Conservation (phyloP, 257 asterid genomes). For the Fraxinus pennsylvanica region DNA sequence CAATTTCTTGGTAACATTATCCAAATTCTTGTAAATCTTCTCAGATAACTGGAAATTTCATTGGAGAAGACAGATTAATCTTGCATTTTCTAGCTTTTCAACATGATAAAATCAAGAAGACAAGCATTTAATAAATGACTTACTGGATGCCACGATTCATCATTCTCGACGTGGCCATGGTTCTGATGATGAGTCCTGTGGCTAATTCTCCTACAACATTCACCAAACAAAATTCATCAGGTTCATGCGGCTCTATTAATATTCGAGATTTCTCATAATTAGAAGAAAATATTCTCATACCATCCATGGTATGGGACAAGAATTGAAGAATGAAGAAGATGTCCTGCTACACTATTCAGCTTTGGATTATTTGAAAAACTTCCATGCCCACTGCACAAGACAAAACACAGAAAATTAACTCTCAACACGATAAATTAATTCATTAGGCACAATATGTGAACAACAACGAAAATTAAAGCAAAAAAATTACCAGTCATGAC, state of each 20-base stretch:
- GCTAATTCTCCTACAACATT: conserved; percentile 76
- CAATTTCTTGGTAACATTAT: conserved; percentile 54
- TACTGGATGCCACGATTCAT: conserved; percentile 95
- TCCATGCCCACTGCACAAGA: conserved; percentile 88
- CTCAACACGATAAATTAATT: neutral
- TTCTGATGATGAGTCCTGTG: conserved; percentile 97
- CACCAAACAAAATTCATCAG: neutral
- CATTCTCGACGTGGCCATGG: conserved; percentile 97
- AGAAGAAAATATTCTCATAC: conserved; percentile 39
- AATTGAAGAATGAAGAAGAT: conserved; percentile 89
- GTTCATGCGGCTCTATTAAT: no score
- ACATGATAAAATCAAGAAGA: neutral
- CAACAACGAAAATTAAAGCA: neutral
- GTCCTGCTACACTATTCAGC: conserved; percentile 87
- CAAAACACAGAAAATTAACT: conserved; percentile 15
- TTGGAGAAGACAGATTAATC: conserved; percentile 10
- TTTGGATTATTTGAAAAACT: conserved; percentile 79
- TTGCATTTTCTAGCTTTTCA: neutral
- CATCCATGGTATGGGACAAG: conserved; percentile 99
- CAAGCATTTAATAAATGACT: conserved; percentile 22
- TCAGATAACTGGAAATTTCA: conserved; percentile 53
- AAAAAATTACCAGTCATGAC: conserved; percentile 78
- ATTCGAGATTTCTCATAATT: neutral
- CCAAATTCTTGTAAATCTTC: conserved; percentile 60
- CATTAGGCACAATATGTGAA: neutral